Base-by-base conservation (phyloP, 495 filamentous ascomycete genomes). In the Diplogelasinospora grovesii region DNA sequence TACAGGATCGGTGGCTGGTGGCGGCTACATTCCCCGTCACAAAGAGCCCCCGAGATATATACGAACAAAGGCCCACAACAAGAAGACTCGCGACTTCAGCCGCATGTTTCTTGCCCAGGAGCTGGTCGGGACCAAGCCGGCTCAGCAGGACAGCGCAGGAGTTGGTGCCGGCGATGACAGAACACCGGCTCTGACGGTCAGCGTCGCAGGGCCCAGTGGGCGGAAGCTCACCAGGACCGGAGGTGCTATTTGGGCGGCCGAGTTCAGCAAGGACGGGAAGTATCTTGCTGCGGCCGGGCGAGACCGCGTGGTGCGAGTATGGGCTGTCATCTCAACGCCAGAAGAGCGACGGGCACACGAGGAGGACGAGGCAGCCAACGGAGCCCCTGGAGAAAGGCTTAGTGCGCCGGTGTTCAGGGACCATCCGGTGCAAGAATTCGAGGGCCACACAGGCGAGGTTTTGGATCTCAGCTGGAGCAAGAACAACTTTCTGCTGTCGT, bases 401-500 rank as follows among this genome's bases (percentile, higher is more conserved):
- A 89, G 83, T 53, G 92, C 92, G 24, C 92, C 89, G 5, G 88
- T 97, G n/a, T 96, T 99, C 60, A 77, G 79, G 51, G 68, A 74
- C 13, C 82, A 82, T 54, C 85, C 89, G 1, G 53, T 84, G 4
- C 75, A 80, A 36, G 82, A 92, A 53, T 95, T 92, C 53, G 66
- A 78, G 39, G 89, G 89, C 0, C 92, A 99, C 54, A 85, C 79
- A 0, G 83, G 82, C 5, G 89, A 89, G 55, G 78, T 99, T 4
- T 65, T 99, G 48, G 90, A 94, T 54, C 53, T 99, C 24, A 95
- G 86, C 60, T 99, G 92, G 90, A 95, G 88, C 67, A 99, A 98
- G 75, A 99, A 99, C 55, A 95, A 94, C 50, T 99, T 99, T 49
- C 68, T 99, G 36, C 75, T 99, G 21, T 95, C 90, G 20, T 95